These are phyloP conservation scores for Penicillium aurantiogriseum DNA, from an alignment of 2,329 filamentous ascomycete genomes.

Conservation along the genomic window DNA sequence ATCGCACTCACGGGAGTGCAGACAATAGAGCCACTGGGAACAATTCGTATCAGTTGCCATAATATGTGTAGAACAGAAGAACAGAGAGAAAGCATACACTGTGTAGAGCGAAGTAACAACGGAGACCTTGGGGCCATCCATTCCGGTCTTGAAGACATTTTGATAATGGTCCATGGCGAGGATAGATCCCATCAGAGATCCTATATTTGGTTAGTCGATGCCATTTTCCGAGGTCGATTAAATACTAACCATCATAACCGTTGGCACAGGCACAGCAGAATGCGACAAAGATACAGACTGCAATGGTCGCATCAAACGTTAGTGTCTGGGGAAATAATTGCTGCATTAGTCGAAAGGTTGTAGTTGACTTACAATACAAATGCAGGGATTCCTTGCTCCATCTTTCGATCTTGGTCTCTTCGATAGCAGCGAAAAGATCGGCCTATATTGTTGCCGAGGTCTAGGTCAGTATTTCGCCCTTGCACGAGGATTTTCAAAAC, in stretches of 20 bases:
- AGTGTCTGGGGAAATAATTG: conserved; percentile 16
- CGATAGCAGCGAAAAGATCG: conserved; percentile 49
- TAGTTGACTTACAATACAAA: conserved; percentile 29
- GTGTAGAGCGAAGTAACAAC: conserved; percentile 49
- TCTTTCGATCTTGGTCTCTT: conserved; percentile 45
- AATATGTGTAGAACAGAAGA: not conserved
- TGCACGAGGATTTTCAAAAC: not conserved
- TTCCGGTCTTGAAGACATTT: conserved; percentile 42
- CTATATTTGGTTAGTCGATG: conserved; percentile 5
- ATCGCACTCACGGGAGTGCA: conserved; percentile 44
- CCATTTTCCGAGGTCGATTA: not conserved
- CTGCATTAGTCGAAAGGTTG: not conserved
- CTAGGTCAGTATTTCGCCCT: not conserved
- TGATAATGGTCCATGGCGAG: conserved; percentile 36
- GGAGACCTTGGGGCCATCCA: conserved; percentile 42
- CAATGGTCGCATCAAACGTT: not conserved
- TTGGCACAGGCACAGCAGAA: conserved; percentile 37
- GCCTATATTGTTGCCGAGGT: conserved; percentile 35
- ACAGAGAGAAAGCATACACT: conserved; percentile 38
- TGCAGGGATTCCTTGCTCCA: conserved; percentile 33
- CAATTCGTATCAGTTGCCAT: not conserved
- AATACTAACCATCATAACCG: conserved; percentile 29
- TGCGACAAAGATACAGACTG: conserved; percentile 46
- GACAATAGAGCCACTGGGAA: conserved; percentile 40
- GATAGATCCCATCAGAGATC: conserved; percentile 34